A percentile compares a stretch with the other conserved stretches of the same genome.
These are phyloP conservation scores for Acanthamoeba castellanii DNA, from an alignment of 208 protist genomes.

Conservation along the genomic window DNA sequence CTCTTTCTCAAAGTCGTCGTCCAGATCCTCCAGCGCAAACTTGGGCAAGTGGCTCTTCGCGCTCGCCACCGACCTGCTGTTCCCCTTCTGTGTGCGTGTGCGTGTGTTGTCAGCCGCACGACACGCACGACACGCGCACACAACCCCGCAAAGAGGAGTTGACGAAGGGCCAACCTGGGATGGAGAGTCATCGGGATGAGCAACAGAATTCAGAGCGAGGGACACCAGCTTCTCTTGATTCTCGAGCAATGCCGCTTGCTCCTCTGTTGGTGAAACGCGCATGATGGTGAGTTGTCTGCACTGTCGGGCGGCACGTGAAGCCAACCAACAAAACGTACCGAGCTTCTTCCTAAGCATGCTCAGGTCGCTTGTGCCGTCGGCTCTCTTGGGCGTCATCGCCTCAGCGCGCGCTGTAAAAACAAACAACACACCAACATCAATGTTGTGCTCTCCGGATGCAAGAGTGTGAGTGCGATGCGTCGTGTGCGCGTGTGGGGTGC, in stretches of 20 bases:
- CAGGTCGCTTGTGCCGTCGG: conserved; percentile 23
- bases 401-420: neutral
- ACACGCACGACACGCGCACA: no score
- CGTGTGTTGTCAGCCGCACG: neutral
- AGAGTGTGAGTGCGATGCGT: neutral
- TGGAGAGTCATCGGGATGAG: neutral
- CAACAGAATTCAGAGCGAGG: neutral
- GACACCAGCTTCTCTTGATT: conserved; percentile 49
- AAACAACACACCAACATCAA: neutral
- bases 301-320: neutral
- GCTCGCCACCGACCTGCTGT: neutral
- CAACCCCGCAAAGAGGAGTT: neutral
- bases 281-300: neutral
- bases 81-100: neutral
- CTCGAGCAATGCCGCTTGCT: conserved; percentile 30
- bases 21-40: neutral
- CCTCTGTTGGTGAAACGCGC: neutral
- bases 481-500: neutral
- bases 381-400: conserved; percentile 1
- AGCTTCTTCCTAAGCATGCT: conserved; percentile 13
- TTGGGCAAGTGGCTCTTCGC: neutral
- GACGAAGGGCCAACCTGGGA: neutral
- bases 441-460: neutral
- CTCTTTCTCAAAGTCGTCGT: neutral
- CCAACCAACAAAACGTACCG: neutral